phyloP scores from a whole-genome alignment of 768 basidiomycete genomes.

The Pleurotus pulmonarius region DNA sequence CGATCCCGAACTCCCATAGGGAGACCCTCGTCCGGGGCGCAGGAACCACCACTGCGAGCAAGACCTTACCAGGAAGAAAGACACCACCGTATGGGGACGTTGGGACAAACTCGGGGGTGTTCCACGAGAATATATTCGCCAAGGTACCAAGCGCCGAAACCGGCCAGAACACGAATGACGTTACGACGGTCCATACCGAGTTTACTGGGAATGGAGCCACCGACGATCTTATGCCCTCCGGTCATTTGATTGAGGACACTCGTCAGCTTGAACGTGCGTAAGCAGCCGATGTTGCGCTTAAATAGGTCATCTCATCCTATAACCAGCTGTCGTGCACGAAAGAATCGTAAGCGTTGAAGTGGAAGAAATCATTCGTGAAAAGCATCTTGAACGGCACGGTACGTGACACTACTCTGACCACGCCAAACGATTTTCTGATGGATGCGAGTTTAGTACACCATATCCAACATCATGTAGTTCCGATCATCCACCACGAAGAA shows the following conservation, averaged over 20 bases:
- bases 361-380: background rate
- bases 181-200: no score
- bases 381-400: background rate
- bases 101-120: no score
- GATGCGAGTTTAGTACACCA: background rate
- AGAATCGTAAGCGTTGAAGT: background rate
- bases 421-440: no score
- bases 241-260: background rate
- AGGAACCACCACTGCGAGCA: no score
- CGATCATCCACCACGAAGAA: background rate
- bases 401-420: background rate
- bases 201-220: no score
- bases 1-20: no score
- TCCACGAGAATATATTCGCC: constrained; percentile 14
- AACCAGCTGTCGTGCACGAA: background rate
- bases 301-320: background rate
- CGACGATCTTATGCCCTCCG: background rate
- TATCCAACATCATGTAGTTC: background rate
- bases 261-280: background rate
- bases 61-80: no score
- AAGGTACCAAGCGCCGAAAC: constrained; percentile 67
- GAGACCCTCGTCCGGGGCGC: no score
- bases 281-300: background rate
- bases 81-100: no score
- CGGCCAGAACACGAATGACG: constrained; percentile 38